Conservation (phyloP, 2,329 filamentous ascomycete species). For the Fusarium kyushuense region DNA sequence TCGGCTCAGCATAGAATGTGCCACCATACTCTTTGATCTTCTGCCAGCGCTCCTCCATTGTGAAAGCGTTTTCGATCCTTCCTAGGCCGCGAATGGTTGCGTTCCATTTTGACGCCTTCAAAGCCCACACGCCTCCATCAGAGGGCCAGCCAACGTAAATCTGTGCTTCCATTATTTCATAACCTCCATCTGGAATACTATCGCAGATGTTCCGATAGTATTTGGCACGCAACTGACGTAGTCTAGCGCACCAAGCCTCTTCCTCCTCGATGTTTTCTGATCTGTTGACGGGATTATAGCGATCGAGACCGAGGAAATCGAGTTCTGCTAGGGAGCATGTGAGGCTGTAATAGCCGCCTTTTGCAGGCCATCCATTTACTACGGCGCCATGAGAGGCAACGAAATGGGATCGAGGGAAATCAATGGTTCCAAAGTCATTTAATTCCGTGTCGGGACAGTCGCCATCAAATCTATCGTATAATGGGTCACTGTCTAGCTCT, state of each 20-base stretch:
- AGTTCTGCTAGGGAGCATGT: background rate
- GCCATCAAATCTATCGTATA: no score
- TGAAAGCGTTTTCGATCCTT: background rate
- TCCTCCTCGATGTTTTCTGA: background rate
- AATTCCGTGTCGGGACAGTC: no score
- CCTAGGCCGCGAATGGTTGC: background rate
- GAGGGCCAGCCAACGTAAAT: background rate
- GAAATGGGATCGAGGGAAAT: background rate
- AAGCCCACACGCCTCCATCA: background rate
- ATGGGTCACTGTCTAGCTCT: no score
- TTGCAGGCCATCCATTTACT: background rate
- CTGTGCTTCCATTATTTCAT: background rate
- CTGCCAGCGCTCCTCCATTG: background rate
- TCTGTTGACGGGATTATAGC: background rate
- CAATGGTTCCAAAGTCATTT: background rate
- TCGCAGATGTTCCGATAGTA: background rate
- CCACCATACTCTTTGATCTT: background rate
- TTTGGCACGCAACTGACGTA: background rate
- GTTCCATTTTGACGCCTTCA: background rate
- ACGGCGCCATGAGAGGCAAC: background rate
- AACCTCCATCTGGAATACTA: fast-evolving
- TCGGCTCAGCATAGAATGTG: background rate
- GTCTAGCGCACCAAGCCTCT: background rate
- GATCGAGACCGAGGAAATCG: background rate
- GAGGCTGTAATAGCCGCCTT: background rate